phyloP scores from a whole-genome alignment of 2,329 filamentous ascomycete species.

The Trichoderma citrinoviride region DNA sequence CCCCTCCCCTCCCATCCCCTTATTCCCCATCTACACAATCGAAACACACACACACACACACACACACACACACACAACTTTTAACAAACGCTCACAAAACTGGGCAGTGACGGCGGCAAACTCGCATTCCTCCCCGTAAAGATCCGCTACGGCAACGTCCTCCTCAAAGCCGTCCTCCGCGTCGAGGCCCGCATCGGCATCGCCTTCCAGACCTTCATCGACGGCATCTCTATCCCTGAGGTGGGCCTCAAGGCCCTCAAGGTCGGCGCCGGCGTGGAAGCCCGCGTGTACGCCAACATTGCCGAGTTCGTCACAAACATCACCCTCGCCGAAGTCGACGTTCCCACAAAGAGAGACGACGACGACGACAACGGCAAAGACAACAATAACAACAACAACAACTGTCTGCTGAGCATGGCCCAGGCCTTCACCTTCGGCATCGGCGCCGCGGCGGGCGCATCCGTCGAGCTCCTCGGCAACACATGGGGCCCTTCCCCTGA shows the following conservation, averaged over 20 bases:
- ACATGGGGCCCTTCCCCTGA: slow-evolving; percentile 51
- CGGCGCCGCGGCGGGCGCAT: slow-evolving; percentile 54
- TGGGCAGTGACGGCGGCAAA: slow-evolving; percentile 49
- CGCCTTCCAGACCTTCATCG: slow-evolving; percentile 19
- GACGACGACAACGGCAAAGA: slow-evolving; percentile 30
- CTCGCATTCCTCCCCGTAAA: slow-evolving; percentile 58
- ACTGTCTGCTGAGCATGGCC: slow-evolving; percentile 45
- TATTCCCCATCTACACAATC: no score
- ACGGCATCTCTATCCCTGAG: slow-evolving; percentile 8
- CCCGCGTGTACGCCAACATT: slow-evolving; percentile 50
- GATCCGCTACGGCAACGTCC: slow-evolving; percentile 41
- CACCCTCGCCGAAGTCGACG: slow-evolving; percentile 36
- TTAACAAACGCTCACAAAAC: not conserved
- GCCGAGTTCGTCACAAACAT: slow-evolving; percentile 55
- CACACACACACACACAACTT: not conserved
- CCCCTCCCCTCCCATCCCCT: no score
- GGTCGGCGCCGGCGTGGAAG: slow-evolving; percentile 44
- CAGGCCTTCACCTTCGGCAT: slow-evolving; percentile 52
- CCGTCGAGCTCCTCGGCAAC: slow-evolving; percentile 41
- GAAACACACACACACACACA: not conserved
- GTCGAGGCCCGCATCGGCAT: slow-evolving; percentile 47
- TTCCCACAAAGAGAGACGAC: slow-evolving; percentile 24
- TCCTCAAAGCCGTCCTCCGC: slow-evolving; percentile 48
- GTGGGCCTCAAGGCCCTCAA: slow-evolving; percentile 30
- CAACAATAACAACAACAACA: slow-evolving; percentile 26